Conservation (phyloP, 164 flowering plant genomes). For the Protea cynaroides region DNA sequence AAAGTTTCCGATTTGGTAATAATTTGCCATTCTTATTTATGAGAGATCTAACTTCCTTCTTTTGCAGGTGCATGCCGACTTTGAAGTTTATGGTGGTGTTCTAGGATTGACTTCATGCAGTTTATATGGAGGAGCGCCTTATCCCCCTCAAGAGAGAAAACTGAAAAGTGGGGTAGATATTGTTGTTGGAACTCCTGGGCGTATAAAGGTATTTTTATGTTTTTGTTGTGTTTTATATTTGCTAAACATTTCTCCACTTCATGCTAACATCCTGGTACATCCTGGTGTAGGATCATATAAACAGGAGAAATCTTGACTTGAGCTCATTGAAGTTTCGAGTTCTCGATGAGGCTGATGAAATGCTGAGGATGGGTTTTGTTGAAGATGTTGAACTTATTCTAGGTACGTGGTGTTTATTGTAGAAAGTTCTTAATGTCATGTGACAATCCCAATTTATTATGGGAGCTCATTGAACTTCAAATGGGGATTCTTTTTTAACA, state of each 20-base stretch:
- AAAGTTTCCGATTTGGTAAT: too few species aligned
- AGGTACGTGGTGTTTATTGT: slow-evolving; percentile 35
- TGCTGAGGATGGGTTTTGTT: slow-evolving; percentile 95
- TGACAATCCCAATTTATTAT: too few species aligned
- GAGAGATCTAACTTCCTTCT: not conserved
- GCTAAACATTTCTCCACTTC: not conserved
- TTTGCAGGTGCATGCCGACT: slow-evolving; percentile 67
- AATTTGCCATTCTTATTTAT: not conserved
- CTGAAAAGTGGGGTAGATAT: slow-evolving; percentile 85
- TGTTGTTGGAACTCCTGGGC: slow-evolving; percentile 91
- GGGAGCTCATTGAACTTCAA: too few species aligned
- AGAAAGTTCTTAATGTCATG: not conserved
- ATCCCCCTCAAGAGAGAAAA: slow-evolving; percentile 44
- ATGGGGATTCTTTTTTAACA: too few species aligned
- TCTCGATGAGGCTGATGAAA: slow-evolving; percentile 98
- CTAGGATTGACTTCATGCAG: slow-evolving; percentile 64
- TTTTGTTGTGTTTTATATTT: not conserved
- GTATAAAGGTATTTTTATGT: slow-evolving; percentile 55
- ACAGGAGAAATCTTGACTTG: slow-evolving; percentile 69
- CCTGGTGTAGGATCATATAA: slow-evolving; percentile 68
- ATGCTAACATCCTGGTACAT: slow-evolving; percentile 2
- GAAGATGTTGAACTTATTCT: slow-evolving; percentile 95
- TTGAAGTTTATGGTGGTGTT: slow-evolving; percentile 76
- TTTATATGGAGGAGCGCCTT: slow-evolving; percentile 78
- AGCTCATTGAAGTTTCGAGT: slow-evolving; percentile 73